Percentiles rank a stretch among this genome's conserved stretches.
These are phyloP conservation scores for Acacia pycnantha DNA, from an alignment of 331 rosid species.

Conservation along the genomic window DNA sequence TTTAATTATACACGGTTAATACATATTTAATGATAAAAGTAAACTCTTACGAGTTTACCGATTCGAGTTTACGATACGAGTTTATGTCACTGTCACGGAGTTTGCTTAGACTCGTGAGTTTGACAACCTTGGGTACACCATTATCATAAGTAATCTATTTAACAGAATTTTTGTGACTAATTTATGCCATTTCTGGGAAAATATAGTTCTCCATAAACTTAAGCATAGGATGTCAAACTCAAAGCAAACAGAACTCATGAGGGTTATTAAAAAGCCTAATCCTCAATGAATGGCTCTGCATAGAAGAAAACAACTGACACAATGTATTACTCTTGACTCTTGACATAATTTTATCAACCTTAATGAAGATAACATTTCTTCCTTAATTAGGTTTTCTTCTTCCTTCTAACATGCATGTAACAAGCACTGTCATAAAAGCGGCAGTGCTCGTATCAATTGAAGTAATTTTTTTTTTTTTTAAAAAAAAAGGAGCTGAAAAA, in stretches of 20 bases:
- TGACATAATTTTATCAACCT: background rate
- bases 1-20: too few relatives aligned
- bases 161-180: background rate
- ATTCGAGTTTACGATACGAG: too few relatives aligned
- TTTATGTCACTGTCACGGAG: too few relatives aligned
- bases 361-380: background rate
- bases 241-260: background rate
- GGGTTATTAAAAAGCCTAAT: background rate
- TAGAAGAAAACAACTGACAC: constrained; percentile 1
- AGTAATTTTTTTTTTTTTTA: too few relatives aligned
- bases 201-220: background rate
- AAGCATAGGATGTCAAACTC: background rate
- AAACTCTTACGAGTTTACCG: too few relatives aligned
- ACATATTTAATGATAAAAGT: too few relatives aligned
- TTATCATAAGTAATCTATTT: background rate
- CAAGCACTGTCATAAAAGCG: background rate
- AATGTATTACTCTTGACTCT: background rate
- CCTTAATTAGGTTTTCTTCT: background rate
- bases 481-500: too few relatives aligned
- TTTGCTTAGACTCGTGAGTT: too few relatives aligned
- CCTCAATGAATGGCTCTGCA: background rate
- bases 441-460: too few relatives aligned
- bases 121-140: too few relatives aligned
- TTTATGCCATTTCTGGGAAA: background rate
- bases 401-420: background rate